A percentile compares a stretch with the other conserved stretches of the same genome.
Conservation (phyloP, 495 filamentous ascomycete genomes). For the Usnea hakonensis region DNA sequence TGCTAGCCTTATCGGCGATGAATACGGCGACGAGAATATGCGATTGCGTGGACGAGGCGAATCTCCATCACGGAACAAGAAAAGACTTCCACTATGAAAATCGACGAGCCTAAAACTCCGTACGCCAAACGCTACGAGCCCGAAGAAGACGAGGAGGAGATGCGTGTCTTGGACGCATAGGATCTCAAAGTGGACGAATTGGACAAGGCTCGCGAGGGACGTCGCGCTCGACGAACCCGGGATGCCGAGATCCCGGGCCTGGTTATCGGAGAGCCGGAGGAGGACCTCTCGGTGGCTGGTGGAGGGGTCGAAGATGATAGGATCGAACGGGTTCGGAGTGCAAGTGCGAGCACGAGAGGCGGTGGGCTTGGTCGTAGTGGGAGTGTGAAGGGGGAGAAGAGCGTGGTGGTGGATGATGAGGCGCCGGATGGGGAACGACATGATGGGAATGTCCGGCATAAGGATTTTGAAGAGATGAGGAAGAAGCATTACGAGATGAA, state of each 20-base stretch:
- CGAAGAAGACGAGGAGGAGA: slow-evolving; percentile 70
- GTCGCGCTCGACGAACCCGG: slow-evolving; percentile 28
- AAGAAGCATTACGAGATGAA: slow-evolving; percentile 99
- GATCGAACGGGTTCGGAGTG: slow-evolving; percentile 28
- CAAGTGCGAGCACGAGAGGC: slow-evolving; percentile 36
- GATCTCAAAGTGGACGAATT: slow-evolving; percentile 62
- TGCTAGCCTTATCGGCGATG: slow-evolving; percentile 32
- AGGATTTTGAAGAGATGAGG: slow-evolving; percentile 78
- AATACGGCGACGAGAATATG: slow-evolving; percentile 50
- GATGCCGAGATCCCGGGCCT: slow-evolving; percentile 86
- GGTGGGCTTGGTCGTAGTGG: slow-evolving; percentile 25
- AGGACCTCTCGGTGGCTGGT: slow-evolving; percentile 38
- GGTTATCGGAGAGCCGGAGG: slow-evolving; percentile 91
- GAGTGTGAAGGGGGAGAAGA: slow-evolving; percentile 53
- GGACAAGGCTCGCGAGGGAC: slow-evolving; percentile 48
- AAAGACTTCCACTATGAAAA: slow-evolving; percentile 94
- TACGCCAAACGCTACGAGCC: slow-evolving; percentile 90
- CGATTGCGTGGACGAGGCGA: slow-evolving; percentile 94
- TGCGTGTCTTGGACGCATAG: slow-evolving; percentile 48
- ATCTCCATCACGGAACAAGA: slow-evolving; percentile 96
- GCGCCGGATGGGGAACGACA: slow-evolving; percentile 56
- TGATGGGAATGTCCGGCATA: slow-evolving; percentile 84
- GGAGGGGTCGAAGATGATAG: slow-evolving; percentile 14
- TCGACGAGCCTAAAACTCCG: slow-evolving; percentile 95
- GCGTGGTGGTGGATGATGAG: slow-evolving; percentile 62